Evolutionary conservation across 495 filamentous ascomycete genomes (phyloP), one percentile per base, ranked within the genome.

Genomic region (Pseudevernia furfuracea): DNA sequence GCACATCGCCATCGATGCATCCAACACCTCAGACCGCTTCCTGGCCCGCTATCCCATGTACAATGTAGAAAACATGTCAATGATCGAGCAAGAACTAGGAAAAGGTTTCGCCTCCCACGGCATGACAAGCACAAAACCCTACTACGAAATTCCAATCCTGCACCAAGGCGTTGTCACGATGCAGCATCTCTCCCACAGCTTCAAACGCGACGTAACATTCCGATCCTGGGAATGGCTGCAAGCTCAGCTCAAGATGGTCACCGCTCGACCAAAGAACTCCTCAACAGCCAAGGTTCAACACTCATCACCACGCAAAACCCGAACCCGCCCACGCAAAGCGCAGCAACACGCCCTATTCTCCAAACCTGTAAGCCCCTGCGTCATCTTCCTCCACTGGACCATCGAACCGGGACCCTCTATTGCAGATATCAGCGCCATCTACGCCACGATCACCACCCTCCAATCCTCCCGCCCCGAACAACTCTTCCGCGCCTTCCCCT

Each of bases 401-500:
- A 25, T 25, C n/a, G 46, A 48, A n/a, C 46, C 46, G 8, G n/a
- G 46, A 11, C n/a, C 46, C 9, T 14, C n/a, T 2, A 25, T 0
- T 14, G 37, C 46, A 6, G 19, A 46, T 0, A 4, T 46, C 9
- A 15, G 0, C n/a, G 46, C n/a, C n/a, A 48, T 48, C n/a, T 48
- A 48, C n/a, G 9, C n/a, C 46, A 25, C 46, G 6, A 48, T 25
- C 46, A 10, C 7, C 21, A 12, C 5, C 46, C 0, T 48, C 10
- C 46, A 48, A 4, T 48, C 46, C n/a, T 25, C n/a, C 23, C 46
- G 23, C n/a, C 46, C 46, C 0, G 3, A 5, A 12, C 21, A 25
- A 10, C 46, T 48, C 46, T 23, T 48, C 46, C 46, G 46, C n/a
- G 46, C 46, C 46, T 48, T 48, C 46, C 46, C 46, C 46, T 48